phyloP scores from a whole-genome alignment of 345 rosid genomes.

The Eutrema heterophyllum region DNA sequence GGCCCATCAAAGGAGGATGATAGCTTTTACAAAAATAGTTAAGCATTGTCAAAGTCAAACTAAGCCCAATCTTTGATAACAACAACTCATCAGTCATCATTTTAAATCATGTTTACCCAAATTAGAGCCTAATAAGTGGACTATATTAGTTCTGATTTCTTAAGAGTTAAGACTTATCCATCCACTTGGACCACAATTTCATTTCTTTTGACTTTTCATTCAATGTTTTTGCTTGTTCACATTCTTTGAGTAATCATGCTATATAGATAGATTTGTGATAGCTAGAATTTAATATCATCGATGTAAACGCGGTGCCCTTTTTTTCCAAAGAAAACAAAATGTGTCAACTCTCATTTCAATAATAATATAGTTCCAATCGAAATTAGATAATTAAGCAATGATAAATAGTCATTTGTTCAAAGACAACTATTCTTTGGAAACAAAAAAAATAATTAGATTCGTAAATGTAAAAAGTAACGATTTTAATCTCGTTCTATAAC shows the following conservation, averaged over 20 bases:
- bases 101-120: slow-evolving; percentile 8
- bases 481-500: background rate
- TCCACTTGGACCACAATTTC: slow-evolving; percentile 10
- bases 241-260: background rate
- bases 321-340: background rate
- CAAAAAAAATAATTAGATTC: too few species aligned
- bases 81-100: background rate
- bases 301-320: background rate
- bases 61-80: background rate
- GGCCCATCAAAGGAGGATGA: background rate
- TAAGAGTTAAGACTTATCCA: background rate
- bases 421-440: too few species aligned
- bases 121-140: background rate
- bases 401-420: too few species aligned
- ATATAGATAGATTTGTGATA: background rate
- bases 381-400: background rate
- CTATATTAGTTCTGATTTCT: background rate
- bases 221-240: background rate
- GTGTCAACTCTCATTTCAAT: background rate
- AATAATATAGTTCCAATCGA: background rate
- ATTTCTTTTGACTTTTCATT: background rate
- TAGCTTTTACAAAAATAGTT: background rate
- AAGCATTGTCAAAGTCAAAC: background rate
- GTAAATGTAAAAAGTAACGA: too few species aligned
- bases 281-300: background rate